phyloP scores from a whole-genome alignment of 2,329 filamentous ascomycete species.

The Escovopsis sp. region DNA sequence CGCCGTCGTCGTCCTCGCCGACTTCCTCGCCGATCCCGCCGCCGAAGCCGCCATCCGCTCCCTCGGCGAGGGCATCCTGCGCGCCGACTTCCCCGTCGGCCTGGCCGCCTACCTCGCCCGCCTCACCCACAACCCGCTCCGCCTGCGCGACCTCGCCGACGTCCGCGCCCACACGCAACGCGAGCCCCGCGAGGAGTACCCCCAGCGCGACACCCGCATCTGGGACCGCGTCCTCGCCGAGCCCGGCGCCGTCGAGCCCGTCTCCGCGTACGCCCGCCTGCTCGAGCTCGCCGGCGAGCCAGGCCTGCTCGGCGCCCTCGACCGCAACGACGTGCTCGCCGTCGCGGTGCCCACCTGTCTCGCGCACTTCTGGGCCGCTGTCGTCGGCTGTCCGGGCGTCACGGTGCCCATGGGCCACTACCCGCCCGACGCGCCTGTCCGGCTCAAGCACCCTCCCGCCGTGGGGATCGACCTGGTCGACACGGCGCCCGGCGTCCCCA shows the following conservation, averaged over 20 bases:
- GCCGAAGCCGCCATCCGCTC: neutral
- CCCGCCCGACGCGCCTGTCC: neutral
- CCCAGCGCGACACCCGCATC: slow-evolving; percentile 38
- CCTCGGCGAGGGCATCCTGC: slow-evolving; percentile 26
- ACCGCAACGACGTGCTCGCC: slow-evolving; percentile 39
- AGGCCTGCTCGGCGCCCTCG: slow-evolving; percentile 43
- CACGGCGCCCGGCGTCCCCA: slow-evolving; percentile 13
- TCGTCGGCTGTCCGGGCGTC: slow-evolving; percentile 31
- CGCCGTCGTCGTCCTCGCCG: slow-evolving; percentile 42
- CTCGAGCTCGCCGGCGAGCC: slow-evolving; percentile 40
- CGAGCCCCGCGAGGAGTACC: slow-evolving; percentile 40
- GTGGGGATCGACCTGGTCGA: slow-evolving; percentile 2
- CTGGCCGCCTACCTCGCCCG: slow-evolving; percentile 39
- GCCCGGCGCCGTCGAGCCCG: slow-evolving; percentile 41
- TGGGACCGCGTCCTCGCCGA: slow-evolving; percentile 37
- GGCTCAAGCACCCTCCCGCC: neutral
- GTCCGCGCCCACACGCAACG: slow-evolving; percentile 39
- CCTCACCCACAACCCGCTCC: slow-evolving; percentile 38
- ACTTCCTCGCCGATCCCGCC: slow-evolving; percentile 12
- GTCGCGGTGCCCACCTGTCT: slow-evolving; percentile 39
- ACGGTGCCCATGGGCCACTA: slow-evolving; percentile 32
- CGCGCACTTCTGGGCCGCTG: slow-evolving; percentile 9
- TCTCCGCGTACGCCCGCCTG: slow-evolving; percentile 28
- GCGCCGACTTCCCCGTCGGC: slow-evolving; percentile 43
- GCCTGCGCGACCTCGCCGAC: slow-evolving; percentile 34